Base-by-base conservation (phyloP, 257 asterid genomes). In the Gentiana dahurica region DNA sequence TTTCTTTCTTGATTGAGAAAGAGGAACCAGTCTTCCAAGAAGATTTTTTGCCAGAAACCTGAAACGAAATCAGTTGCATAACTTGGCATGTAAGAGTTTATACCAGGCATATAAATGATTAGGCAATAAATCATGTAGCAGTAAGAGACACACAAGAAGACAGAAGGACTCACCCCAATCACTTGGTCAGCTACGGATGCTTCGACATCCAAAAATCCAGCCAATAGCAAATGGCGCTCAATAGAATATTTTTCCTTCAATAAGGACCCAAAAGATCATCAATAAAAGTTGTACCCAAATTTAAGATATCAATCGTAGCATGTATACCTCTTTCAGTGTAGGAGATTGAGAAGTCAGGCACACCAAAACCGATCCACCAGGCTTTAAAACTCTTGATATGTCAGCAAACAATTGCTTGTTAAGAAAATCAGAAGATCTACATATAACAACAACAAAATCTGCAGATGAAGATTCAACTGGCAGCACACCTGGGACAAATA, bases 11-110 rank as follows among this genome's bases (percentile, higher is more conserved):
- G 24, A 88, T 49, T 33, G 97, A 75, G 69, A 92, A 88, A 36
- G 95, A 83, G 37, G 99, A 88, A 69, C 99, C 97, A 72, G 76
- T 68, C 71, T 82, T 81, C 99, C 99, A 92, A 49, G 94, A 81
- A 49, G 97, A 81, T 72, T 86, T 92, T 84, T 81, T 92, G 32
- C 84, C 94, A 10, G 51, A 69, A 41, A 83, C 57, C 95, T 92
- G 80, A 48, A 44, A 33, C 67, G 36, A 45, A 48, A 12, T 57
- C 54, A 57, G 57, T 54, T 52, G 39, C n/a, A 43, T 5, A 38
- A 53, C 12, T 15, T 10, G 36, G 8, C n/a, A 12, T n/a, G 44
- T 10, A 15, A 8, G 38, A 50, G 39, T 8, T 3, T 1, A 33
- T 39, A 9, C 13, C 34, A 2, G 3, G 34, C 51, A 44, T 45